Conservation (phyloP, 106 monocot species). For the Iris macrosiphon region DNA sequence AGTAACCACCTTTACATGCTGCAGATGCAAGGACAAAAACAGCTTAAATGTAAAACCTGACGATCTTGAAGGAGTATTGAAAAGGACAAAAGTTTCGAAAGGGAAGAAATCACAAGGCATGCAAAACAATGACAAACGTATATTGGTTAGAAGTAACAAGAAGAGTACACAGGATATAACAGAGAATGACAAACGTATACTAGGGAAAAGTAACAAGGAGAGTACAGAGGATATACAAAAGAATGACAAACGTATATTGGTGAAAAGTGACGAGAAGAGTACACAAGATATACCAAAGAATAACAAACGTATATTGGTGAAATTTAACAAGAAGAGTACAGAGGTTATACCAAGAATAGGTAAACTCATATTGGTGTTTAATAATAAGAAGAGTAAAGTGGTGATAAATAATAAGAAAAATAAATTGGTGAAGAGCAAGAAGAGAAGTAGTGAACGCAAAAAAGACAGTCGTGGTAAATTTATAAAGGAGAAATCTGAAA, state of each 20-base stretch:
- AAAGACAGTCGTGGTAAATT: too few species aligned
- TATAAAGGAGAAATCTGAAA: conserved; percentile 5
- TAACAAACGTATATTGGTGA: not conserved
- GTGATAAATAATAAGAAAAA: conserved; percentile 11
- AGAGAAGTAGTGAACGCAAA: conserved; percentile 19
- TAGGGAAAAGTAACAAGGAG: conserved; percentile 16
- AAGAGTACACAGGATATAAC: too few species aligned
- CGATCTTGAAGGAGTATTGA: conserved; percentile 7
- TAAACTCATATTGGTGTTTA: conserved; percentile 8
- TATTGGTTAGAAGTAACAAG: conserved; percentile 1
- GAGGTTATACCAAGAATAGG: conserved; percentile 3
- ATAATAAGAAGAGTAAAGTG: conserved; percentile 1
- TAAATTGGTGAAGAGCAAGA: conserved; percentile 1
- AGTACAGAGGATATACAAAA: not conserved
- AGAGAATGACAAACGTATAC: not conserved
- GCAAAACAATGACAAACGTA: conserved; percentile 14
- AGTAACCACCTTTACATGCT: conserved; percentile 42
- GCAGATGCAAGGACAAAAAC: conserved; percentile 41
- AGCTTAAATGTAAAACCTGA: conserved; percentile 14
- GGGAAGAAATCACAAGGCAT: conserved; percentile 10
- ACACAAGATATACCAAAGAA: too few species aligned
- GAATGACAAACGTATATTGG: conserved; percentile 13
- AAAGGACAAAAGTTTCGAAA: conserved; percentile 18
- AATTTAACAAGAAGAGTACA: conserved; percentile 20
- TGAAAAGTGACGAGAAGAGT: conserved; percentile 3